These are phyloP conservation scores for Aspergillus vadensis DNA, from an alignment of 2,329 filamentous ascomycete genomes.

Conservation along the genomic window DNA sequence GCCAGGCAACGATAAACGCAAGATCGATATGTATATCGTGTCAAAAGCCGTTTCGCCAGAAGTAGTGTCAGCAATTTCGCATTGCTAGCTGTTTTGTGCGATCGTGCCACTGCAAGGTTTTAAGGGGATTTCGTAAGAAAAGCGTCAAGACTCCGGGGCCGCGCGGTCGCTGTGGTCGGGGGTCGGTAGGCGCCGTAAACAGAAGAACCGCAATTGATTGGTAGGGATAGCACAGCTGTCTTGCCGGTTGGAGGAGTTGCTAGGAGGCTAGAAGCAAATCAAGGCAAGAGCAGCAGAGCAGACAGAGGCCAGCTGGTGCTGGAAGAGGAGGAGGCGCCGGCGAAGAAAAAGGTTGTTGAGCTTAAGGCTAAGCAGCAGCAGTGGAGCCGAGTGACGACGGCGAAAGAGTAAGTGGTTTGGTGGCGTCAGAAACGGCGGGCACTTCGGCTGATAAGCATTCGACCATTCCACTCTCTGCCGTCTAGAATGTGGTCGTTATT, in stretches of 20 bases:
- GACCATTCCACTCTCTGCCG: background rate
- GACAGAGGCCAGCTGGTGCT: conserved; percentile 1
- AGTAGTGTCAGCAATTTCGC: conserved; percentile 5
- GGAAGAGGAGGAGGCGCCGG: background rate
- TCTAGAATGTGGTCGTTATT: background rate
- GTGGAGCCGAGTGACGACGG: conserved; percentile 4
- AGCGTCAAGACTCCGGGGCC: background rate
- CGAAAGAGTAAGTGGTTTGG: background rate
- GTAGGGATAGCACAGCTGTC: background rate
- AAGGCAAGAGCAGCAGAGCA: background rate
- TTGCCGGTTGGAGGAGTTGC: background rate
- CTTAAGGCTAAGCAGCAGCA: background rate
- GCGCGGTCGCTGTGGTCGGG: background rate
- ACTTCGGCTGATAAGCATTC: background rate
- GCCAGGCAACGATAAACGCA: background rate
- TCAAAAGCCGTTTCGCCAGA: conserved; percentile 14
- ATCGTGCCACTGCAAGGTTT: background rate
- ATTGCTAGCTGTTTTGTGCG: conserved; percentile 14
- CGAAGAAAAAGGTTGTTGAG: background rate
- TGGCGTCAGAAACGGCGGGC: background rate
- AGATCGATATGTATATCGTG: background rate
- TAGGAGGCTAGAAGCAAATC: background rate
- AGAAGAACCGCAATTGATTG: background rate
- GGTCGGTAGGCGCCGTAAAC: background rate
- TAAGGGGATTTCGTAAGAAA: background rate